These are phyloP conservation scores for Vitis cinerea DNA, from an alignment of 164 flowering plant genomes.

Conservation along the genomic window DNA sequence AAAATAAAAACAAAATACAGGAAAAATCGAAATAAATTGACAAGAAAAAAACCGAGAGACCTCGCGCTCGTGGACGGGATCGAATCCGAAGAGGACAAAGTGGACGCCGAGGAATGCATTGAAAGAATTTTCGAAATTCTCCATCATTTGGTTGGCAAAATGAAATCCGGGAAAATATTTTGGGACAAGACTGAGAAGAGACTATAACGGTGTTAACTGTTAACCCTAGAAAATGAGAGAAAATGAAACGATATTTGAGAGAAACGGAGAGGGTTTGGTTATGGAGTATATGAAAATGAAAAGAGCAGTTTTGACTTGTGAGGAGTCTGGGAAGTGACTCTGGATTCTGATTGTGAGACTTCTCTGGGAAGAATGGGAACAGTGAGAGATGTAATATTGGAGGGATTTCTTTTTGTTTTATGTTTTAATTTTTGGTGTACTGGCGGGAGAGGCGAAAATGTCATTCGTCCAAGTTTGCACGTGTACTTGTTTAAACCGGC, in stretches of 20 bases:
- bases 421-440: not conserved
- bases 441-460: conserved; percentile 9
- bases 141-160: conserved; percentile 13
- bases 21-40: not conserved
- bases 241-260: not conserved
- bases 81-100: conserved; percentile 68
- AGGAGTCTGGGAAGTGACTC: too few species aligned
- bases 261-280: not conserved
- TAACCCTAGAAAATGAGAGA: too few species aligned
- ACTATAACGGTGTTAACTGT: too few species aligned
- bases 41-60: conserved; percentile 13
- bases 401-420: not conserved
- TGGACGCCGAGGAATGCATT: conserved; percentile 48
- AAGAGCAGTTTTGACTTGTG: too few species aligned
- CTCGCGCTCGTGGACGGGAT: conserved; percentile 32
- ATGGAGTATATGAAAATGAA: too few species aligned
- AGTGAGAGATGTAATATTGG: not conserved
- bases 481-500: not conserved
- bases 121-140: conserved; percentile 9
- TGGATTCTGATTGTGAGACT: not conserved
- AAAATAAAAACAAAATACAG: not conserved
- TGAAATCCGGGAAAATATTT: not conserved
- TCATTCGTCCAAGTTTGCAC: too few species aligned
- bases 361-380: not conserved
- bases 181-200: too few species aligned